These are phyloP conservation scores for Noccaea caerulescens DNA, from an alignment of 345 rosid genomes.

Conservation along the genomic window DNA sequence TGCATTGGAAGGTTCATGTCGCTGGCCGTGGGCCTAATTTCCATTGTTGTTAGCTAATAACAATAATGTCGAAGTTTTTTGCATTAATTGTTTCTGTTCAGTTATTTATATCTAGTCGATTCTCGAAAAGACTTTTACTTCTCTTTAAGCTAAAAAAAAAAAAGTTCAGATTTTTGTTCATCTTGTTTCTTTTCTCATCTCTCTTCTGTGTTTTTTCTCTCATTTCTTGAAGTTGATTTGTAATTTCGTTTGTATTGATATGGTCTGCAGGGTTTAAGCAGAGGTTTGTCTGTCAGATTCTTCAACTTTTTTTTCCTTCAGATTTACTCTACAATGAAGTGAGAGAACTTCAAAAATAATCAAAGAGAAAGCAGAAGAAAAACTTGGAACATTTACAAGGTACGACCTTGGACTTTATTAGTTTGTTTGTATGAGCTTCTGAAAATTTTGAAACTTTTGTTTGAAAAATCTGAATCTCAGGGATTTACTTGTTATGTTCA, in stretches of 20 bases:
- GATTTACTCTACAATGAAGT: slow-evolving; percentile 41
- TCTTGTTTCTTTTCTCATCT: slow-evolving; percentile 9
- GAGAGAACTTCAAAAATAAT: slow-evolving; percentile 28
- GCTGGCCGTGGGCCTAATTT: slow-evolving; percentile 41
- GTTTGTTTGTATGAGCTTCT: slow-evolving; percentile 1
- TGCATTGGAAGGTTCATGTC: slow-evolving; percentile 40
- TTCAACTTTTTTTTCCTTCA: slow-evolving; percentile 22
- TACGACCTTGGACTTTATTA: slow-evolving; percentile 33
- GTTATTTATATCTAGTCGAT: not conserved
- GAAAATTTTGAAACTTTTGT: slow-evolving; percentile 8
- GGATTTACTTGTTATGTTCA: slow-evolving; percentile 11
- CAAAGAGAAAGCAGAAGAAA: slow-evolving; percentile 8
- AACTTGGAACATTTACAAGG: slow-evolving; percentile 38
- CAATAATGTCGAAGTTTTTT: slow-evolving; percentile 28
- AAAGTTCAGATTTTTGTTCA: slow-evolving; percentile 6
- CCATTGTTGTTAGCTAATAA: slow-evolving; percentile 42
- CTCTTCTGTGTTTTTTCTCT: not conserved
- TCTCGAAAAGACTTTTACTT: slow-evolving; percentile 28
- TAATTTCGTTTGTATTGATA: slow-evolving; percentile 13
- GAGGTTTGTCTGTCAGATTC: slow-evolving; percentile 24
- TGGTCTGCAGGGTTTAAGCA: slow-evolving; percentile 35
- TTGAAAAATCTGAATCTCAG: slow-evolving; percentile 1
- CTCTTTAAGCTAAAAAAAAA: slow-evolving; percentile 15
- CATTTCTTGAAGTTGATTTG: slow-evolving; percentile 8
- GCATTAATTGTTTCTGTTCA: slow-evolving; percentile 28